phyloP scores from a whole-genome alignment of 2,329 filamentous ascomycete species.

The Colletotrichum eremochloae region DNA sequence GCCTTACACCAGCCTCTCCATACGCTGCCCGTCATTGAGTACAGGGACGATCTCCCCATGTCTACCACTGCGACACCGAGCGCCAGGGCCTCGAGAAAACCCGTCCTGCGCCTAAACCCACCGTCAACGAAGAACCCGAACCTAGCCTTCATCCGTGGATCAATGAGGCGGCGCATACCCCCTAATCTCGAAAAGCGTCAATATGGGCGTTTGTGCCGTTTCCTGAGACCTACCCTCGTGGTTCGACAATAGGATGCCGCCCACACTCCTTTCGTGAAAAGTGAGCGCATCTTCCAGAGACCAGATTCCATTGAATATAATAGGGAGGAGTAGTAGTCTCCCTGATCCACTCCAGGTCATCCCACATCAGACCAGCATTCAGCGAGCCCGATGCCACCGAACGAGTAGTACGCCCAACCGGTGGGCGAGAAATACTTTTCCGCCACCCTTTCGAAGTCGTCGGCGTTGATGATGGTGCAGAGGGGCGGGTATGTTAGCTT shows the following conservation, averaged over 20 bases:
- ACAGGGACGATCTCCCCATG: constrained; percentile 77
- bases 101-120: constrained; percentile 73
- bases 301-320: constrained; percentile 79
- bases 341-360: constrained; percentile 75
- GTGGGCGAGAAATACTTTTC: constrained; percentile 20
- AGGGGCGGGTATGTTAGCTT: constrained; percentile 46
- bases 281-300: constrained; percentile 71
- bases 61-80: constrained; percentile 74
- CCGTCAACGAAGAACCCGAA: constrained; percentile 73
- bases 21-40: constrained; percentile 61
- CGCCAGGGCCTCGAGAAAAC: constrained; percentile 79
- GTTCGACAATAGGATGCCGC: constrained; percentile 78
- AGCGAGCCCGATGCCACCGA: constrained; percentile 65
- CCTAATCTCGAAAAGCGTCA: constrained; percentile 60
- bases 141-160: constrained; percentile 51
- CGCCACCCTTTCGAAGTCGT: constrained; percentile 55
- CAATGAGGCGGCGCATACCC: constrained; percentile 51
- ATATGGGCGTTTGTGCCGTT: constrained; percentile 50
- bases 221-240: constrained; percentile 74
- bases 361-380: constrained; percentile 70
- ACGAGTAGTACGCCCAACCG: no score
- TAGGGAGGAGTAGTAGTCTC: constrained; percentile 60
- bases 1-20: constrained; percentile 62
- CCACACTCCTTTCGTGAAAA: constrained; percentile 70
- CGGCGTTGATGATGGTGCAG: constrained; percentile 51